Base-by-base conservation (phyloP, 306 rosid genomes). In the Alnus rubra region DNA sequence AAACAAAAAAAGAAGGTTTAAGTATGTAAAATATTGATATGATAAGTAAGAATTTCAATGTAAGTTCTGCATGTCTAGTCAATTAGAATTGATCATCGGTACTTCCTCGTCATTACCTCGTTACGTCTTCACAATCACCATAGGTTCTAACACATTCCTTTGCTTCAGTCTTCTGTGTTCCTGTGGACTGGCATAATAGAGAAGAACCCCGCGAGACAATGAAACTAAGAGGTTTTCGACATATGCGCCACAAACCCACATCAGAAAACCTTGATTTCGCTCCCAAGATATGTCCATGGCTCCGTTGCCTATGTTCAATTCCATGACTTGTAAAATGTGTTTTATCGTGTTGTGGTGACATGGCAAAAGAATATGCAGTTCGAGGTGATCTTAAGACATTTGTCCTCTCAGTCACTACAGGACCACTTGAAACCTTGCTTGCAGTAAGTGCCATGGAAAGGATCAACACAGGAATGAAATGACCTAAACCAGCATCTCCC, bases 371-470 rank as follows among this genome's bases (percentile, higher is more conserved):
- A 75, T 81, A 86, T 58, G 79, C 59, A 69, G 71, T 71, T 80
- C 85, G 85, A 35, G 63, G 84, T 72, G 89, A 88, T 68, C 80
- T 87, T 79, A 86, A 82, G 74, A 86, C 67, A 74, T 71, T 37
- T 71, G 84, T 85, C 84, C 83, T 83, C 67, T 82, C 79, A 81
- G 90, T 82, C 56, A 83, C 85, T 48, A 85, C 79, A 79, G 91
- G 89, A 82, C 83, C 83, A 79, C 91, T 87, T 62, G 88, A 80
- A 78, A 90, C 85, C 87, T 83, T 92, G 91, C 88, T 85, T 78
- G 89, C 83, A 74, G 90, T 52, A 73, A 92, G 78, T 54, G 97
- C 93, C 93, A 94, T 92, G 79, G 76, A 77, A 74, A 74, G 70
- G 51, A 82, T 86, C 84, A 82, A 71, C 60, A 76, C 47, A 68